phyloP scores from a whole-genome alignment of 768 basidiomycete species.

The Antrodiella citrinella region DNA sequence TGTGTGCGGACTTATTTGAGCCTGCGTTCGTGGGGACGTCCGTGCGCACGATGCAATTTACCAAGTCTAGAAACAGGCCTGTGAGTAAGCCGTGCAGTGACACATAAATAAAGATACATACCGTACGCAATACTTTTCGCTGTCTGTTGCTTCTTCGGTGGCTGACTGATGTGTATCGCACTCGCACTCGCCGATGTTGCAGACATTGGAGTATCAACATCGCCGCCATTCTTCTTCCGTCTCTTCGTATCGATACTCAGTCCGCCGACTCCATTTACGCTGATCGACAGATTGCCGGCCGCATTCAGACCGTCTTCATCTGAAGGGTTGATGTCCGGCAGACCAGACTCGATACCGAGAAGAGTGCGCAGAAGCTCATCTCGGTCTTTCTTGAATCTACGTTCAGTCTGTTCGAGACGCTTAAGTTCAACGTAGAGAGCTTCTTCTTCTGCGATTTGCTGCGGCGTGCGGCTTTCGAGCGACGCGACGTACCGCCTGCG shows the following conservation, averaged over 20 bases:
- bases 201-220: slow-evolving; percentile 26
- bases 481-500: slow-evolving; percentile 83
- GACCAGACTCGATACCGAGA: slow-evolving; percentile 80
- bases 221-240: slow-evolving; percentile 37
- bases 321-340: slow-evolving; percentile 59
- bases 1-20: slow-evolving; percentile 69
- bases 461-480: slow-evolving; percentile 81
- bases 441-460: slow-evolving; percentile 93
- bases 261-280: not conserved
- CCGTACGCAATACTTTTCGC: slow-evolving; percentile 56
- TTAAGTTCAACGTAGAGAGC: slow-evolving; percentile 90
- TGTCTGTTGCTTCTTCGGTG: slow-evolving; percentile 31
- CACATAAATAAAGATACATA: slow-evolving; percentile 19
- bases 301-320: slow-evolving; percentile 51
- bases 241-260: slow-evolving; percentile 32
- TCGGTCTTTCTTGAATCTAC: slow-evolving; percentile 78
- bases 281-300: not conserved
- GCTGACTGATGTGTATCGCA: not conserved
- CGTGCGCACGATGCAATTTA: slow-evolving; percentile 66
- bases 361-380: slow-evolving; percentile 81
- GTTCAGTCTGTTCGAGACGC: slow-evolving; percentile 89
- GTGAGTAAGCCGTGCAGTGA: not conserved
- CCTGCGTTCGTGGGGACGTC: slow-evolving; percentile 46
- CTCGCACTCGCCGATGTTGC: slow-evolving; percentile 24
- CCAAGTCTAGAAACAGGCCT: slow-evolving; percentile 39